phyloP scores from a whole-genome alignment of 345 rosid species.

The Rubroshorea leprosula region DNA sequence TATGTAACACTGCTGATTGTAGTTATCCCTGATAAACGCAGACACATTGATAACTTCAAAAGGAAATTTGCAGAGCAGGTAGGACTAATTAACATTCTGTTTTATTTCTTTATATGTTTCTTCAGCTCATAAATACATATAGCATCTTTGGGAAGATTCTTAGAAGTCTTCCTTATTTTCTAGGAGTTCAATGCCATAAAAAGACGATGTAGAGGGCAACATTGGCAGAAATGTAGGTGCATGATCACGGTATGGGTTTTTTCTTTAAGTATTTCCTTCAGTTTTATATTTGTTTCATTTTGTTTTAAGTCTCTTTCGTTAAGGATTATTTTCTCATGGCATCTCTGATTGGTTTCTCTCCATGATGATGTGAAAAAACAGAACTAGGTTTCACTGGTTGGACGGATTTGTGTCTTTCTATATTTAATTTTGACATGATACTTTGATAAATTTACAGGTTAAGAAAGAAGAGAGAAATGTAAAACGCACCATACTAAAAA shows the following conservation, averaged over 20 bases:
- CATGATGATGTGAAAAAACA: slow-evolving; percentile 1
- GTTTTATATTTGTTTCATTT: not conserved
- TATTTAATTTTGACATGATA: too few relatives aligned
- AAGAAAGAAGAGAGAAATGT: slow-evolving; percentile 51
- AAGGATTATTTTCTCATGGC: not conserved
- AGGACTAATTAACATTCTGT: slow-evolving; percentile 12
- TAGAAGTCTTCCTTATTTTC: slow-evolving; percentile 8
- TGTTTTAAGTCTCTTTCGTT: not conserved
- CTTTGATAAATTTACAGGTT: slow-evolving; percentile 39
- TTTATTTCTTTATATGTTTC: not conserved
- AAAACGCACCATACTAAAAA: slow-evolving; percentile 60
- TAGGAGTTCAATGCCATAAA: slow-evolving; percentile 86
- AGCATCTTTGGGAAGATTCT: not conserved
- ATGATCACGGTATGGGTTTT: slow-evolving; percentile 50
- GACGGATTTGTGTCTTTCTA: not conserved
- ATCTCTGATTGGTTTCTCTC: slow-evolving; percentile 7
- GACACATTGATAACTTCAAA: slow-evolving; percentile 66
- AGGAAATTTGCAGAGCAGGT: slow-evolving; percentile 93
- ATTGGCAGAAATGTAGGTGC: slow-evolving; percentile 53
- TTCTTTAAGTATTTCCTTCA: not conserved
- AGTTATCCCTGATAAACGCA: slow-evolving; percentile 37
- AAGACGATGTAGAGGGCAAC: slow-evolving; percentile 38
- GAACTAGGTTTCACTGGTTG: not conserved
- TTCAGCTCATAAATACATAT: not conserved
- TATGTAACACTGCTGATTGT: slow-evolving; percentile 22